phyloP scores from a whole-genome alignment of 2,329 filamentous ascomycete species.

The Alternaria triticimaculans region DNA sequence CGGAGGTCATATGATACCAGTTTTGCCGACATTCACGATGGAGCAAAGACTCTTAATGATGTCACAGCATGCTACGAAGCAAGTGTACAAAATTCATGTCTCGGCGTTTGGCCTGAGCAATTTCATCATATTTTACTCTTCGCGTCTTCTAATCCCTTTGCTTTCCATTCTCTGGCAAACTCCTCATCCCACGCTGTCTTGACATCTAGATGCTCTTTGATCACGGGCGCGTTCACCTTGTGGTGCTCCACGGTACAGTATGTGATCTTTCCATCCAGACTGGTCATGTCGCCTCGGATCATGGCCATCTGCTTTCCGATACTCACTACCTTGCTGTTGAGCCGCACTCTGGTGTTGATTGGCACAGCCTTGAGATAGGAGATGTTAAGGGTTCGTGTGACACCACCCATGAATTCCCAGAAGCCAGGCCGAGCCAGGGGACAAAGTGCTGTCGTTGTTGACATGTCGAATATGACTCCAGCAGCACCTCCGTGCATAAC shows the following conservation, averaged over 20 bases:
- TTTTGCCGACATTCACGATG: neutral
- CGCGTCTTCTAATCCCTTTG: conserved; percentile 5
- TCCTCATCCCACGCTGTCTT: conserved; percentile 55
- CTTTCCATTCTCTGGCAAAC: conserved; percentile 44
- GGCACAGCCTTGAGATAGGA: conserved; percentile 60
- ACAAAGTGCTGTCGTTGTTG: conserved; percentile 58
- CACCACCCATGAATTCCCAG: conserved; percentile 62
- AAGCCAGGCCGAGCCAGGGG: conserved; percentile 57
- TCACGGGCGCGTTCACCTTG: conserved; percentile 56
- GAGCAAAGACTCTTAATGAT: neutral
- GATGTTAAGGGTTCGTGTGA: conserved; percentile 59
- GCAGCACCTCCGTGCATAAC: conserved; percentile 52
- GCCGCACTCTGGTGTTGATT: conserved; percentile 52
- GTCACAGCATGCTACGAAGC: neutral
- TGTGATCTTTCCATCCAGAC: conserved; percentile 55
- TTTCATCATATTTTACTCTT: conserved; percentile 29
- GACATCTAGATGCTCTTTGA: conserved; percentile 48
- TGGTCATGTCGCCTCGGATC: conserved; percentile 59
- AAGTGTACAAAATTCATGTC: conserved; percentile 17
- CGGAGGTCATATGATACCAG: neutral
- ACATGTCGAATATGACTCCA: conserved; percentile 51
- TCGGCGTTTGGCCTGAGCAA: neutral
- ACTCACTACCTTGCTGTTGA: conserved; percentile 54
- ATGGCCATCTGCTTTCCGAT: conserved; percentile 60
- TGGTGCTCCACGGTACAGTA: conserved; percentile 62